Conservation (phyloP, 768 basidiomycete genomes). For the Psilocybe tampanensis region DNA sequence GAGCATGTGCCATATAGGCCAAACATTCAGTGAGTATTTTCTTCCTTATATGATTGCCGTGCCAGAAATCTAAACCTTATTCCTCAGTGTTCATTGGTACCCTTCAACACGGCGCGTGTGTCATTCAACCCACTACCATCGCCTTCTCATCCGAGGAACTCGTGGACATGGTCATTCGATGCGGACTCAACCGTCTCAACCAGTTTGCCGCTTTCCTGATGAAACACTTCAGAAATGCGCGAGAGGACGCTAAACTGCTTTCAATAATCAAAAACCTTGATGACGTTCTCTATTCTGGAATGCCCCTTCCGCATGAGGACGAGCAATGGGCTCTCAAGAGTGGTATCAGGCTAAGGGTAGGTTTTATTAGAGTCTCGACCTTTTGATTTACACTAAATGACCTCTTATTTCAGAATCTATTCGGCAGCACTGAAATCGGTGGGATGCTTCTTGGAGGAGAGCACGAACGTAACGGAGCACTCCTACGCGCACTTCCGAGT, state of each 20-base stretch:
- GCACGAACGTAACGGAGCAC: conserved; percentile 48
- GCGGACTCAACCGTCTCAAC: conserved; percentile 73
- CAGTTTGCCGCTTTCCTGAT: conserved; percentile 75
- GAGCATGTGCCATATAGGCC: conserved; percentile 83
- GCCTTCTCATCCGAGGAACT: conserved; percentile 71
- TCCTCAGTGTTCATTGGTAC: conserved; percentile 67
- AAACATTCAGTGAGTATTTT: conserved; percentile 65
- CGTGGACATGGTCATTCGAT: conserved; percentile 67
- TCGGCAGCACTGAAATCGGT: conserved; percentile 82
- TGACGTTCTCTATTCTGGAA: conserved; percentile 67
- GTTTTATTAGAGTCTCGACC: conserved; percentile 20
- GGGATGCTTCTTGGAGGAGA: conserved; percentile 70
- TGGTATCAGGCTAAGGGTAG: conserved; percentile 64
- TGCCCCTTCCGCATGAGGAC: conserved; percentile 66
- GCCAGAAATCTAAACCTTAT: conserved; percentile 24
- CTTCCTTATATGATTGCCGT: conserved; percentile 23
- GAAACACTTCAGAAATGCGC: conserved; percentile 61
- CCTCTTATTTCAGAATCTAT: conserved; percentile 61
- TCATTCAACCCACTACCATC: conserved; percentile 68
- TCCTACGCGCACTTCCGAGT: conserved; percentile 61
- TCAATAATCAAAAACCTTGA: conserved; percentile 56
- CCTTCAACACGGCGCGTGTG: conserved; percentile 73
- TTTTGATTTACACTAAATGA: conserved; percentile 17
- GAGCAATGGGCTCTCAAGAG: conserved; percentile 71
- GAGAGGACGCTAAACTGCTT: conserved; percentile 61